Conservation (phyloP, 2,329 filamentous ascomycete genomes). For the Didymella keratinophila region DNA sequence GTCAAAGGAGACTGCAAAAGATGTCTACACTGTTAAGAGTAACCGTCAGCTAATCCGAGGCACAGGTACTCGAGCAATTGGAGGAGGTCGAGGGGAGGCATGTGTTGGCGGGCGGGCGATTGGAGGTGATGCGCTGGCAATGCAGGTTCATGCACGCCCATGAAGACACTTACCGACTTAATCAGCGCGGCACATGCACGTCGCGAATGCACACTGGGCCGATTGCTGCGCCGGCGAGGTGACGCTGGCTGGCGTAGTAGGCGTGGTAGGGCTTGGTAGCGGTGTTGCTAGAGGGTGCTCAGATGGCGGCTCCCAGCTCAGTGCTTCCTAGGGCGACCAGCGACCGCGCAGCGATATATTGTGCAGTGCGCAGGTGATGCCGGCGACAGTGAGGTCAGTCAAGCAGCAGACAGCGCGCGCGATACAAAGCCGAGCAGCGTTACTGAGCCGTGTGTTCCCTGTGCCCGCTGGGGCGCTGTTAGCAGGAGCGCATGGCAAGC, state of each 20-base stretch:
- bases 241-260: conserved; percentile 27
- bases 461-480: conserved; percentile 32
- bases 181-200: conserved; percentile 46
- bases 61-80: conserved; percentile 48
- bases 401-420: conserved; percentile 31
- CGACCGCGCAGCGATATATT: conserved; percentile 36
- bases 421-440: conserved; percentile 32
- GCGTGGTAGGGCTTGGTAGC: conserved; percentile 18
- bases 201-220: conserved; percentile 38
- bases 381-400: conserved; percentile 25
- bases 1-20: conserved; percentile 41
- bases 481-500: conserved; percentile 32
- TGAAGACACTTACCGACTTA: conserved; percentile 49
- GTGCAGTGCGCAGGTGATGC: conserved; percentile 42
- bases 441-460: conserved; percentile 35
- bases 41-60: conserved; percentile 47
- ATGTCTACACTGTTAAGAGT: conserved; percentile 43
- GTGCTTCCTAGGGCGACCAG: conserved; percentile 28
- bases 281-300: conserved; percentile 25
- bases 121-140: conserved; percentile 55
- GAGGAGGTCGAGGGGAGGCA: conserved; percentile 45
- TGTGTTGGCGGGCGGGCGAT: conserved; percentile 52
- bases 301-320: conserved; percentile 32
- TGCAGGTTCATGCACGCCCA: conserved; percentile 52
- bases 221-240: conserved; percentile 37